A percentile compares a stretch with the other conserved stretches of the same genome.
Evolutionary conservation across 1,139 yeast species (phyloP).

Genomic region (Candida pseudoviswanathii): DNA sequence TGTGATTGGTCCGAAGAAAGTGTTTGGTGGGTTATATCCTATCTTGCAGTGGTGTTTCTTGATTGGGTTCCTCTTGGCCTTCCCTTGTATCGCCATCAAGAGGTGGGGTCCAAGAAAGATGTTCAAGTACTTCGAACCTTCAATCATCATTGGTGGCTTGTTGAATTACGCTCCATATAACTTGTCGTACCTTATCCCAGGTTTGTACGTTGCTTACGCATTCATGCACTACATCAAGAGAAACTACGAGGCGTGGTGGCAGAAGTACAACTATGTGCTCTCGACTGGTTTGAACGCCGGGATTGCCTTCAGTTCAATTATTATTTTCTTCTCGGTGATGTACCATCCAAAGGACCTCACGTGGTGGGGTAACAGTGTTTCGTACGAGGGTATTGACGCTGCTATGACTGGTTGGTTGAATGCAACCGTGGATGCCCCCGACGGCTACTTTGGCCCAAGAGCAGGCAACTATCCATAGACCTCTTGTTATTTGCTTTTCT

Average conservation of each 20-base stretch:
- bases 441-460: conserved; percentile 51
- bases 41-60: conserved; percentile 53
- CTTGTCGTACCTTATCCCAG: conserved; percentile 47
- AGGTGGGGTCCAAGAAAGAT: conserved; percentile 31
- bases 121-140: conserved; percentile 42
- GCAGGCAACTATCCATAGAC: conserved; percentile 36
- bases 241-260: conserved; percentile 54
- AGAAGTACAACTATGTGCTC: conserved; percentile 56
- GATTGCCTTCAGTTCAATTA: conserved; percentile 49
- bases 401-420: conserved; percentile 24
- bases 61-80: conserved; percentile 52
- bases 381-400: conserved; percentile 44
- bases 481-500: too few species aligned
- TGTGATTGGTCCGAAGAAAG: conserved; percentile 63
- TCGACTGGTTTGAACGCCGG: conserved; percentile 56
- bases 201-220: conserved; percentile 37
- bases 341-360: conserved; percentile 36
- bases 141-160: conserved; percentile 44
- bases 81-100: conserved; percentile 44
- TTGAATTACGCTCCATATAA: conserved; percentile 50
- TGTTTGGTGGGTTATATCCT: conserved; percentile 52
- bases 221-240: conserved; percentile 51
- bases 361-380: conserved; percentile 64
- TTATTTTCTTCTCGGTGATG: conserved; percentile 56
- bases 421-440: conserved; percentile 28